These are phyloP conservation scores for Xylaria telfairii DNA, from an alignment of 495 filamentous ascomycete genomes.

Conservation along the genomic window DNA sequence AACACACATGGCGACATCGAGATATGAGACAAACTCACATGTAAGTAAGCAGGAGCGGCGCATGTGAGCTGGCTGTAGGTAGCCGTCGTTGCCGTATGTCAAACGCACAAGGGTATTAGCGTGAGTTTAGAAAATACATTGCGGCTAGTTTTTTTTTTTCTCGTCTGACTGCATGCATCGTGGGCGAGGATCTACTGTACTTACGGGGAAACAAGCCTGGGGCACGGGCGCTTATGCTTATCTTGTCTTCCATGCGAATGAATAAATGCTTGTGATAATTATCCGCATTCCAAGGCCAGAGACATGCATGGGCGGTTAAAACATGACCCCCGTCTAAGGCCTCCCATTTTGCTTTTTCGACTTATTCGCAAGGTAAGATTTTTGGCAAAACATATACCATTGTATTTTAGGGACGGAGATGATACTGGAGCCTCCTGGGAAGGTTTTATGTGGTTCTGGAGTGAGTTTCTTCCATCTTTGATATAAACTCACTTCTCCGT, in stretches of 20 bases:
- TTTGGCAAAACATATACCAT: background rate
- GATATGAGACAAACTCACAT: constrained; percentile 6
- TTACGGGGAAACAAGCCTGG: background rate
- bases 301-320: background rate
- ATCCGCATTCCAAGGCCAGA: background rate
- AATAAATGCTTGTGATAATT: background rate
- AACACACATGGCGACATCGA: background rate
- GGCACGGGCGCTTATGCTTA: background rate
- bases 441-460: background rate
- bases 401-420: background rate
- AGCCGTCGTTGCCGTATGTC: background rate
- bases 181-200: too few relatives aligned
- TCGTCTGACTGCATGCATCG: background rate
- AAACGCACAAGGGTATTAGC: background rate
- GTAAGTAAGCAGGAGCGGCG: background rate
- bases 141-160: too few relatives aligned
- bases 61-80: background rate
- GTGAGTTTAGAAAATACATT: background rate
- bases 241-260: background rate
- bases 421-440: background rate
- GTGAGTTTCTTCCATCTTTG: background rate
- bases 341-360: background rate
- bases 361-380: background rate
- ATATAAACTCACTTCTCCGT: background rate
- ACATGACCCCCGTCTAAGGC: background rate